These are phyloP conservation scores for Fusarium chlamydosporum DNA, from an alignment of 2,329 filamentous ascomycete genomes.

Conservation along the genomic window DNA sequence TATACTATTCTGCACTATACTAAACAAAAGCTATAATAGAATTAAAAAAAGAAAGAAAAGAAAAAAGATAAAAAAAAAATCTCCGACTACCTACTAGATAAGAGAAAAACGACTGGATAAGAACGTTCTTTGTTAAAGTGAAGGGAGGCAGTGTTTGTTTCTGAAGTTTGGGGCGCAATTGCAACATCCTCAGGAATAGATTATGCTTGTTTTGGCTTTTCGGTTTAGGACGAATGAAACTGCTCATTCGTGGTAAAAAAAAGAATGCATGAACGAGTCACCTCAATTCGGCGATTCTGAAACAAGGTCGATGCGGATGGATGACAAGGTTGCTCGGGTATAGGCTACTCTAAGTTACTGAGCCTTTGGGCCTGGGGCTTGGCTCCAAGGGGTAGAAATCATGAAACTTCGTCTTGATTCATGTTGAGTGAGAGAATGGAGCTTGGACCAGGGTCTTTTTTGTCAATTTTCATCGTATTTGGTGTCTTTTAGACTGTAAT, in stretches of 20 bases:
- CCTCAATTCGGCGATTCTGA: slow-evolving; percentile 36
- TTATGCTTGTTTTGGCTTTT: slow-evolving; percentile 33
- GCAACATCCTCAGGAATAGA: slow-evolving; percentile 43
- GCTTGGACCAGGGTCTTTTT: slow-evolving; percentile 28
- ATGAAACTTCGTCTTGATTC: slow-evolving; percentile 42
- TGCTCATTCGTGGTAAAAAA: slow-evolving; percentile 18
- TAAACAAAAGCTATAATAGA: slow-evolving; percentile 4
- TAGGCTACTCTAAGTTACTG: background rate
- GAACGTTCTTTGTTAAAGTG: background rate
- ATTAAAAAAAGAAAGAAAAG: background rate
- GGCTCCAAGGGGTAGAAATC: slow-evolving; percentile 7
- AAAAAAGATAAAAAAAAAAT: slow-evolving; percentile 32
- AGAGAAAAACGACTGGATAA: slow-evolving; percentile 15
- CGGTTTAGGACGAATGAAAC: background rate
- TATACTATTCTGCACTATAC: background rate
- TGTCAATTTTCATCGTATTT: slow-evolving; percentile 4
- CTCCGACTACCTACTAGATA: background rate
- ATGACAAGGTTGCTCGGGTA: slow-evolving; percentile 18
- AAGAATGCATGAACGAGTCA: slow-evolving; percentile 18
- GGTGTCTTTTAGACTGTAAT: background rate
- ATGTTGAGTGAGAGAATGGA: slow-evolving; percentile 41
- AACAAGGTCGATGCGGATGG: slow-evolving; percentile 21
- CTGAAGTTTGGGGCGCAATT: slow-evolving; percentile 22
- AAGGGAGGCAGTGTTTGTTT: slow-evolving; percentile 35
- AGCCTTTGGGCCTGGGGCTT: background rate